Base-by-base conservation (phyloP, 2,329 filamentous ascomycete species). In the Talaromyces sp. region DNA sequence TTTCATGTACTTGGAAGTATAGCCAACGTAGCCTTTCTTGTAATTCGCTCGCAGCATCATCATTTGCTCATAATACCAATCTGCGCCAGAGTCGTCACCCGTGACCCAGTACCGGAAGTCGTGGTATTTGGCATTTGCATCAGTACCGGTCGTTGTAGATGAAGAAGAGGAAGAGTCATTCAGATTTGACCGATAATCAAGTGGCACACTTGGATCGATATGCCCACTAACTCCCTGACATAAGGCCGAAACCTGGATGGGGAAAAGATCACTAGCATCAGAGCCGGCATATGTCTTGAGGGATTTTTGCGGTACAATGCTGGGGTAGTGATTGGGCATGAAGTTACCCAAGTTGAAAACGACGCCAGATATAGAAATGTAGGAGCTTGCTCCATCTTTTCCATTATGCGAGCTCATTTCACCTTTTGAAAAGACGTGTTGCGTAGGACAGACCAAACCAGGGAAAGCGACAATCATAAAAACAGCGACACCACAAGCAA, bases 391-490 rank as follows among this genome's bases (percentile, higher is more conserved):
- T 5, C 83, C 82, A 22, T 83, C 76, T 63, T 92, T 87, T 50
- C 92, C 92, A 64, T 96, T 79, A 67, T 86, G 87, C 0, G 81
- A 75, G 0, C 86, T 81, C 49, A 99, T 77, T 75, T 99, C 94
- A 4, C 82, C 75, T 2, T 87, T 79, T 44, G 90, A 94, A 75
- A 83, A 97, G 46, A 99, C 91, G 66, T 96, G 77, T 70, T 99
- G 94, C 17, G 81, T 93, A 0, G 94, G 94, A 73, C 94, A 99
- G 66, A 99, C 91, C 58, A 97, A 76, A 61, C 81, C 77, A 1
- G 95, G 95, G 68, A 99, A 95, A 50, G 86, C 82, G 55, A 97
- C 82, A 66, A 97, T 91, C 80, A 99, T 89, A 79, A 99, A 99
- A 51, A 88, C 83, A 24, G 90, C 86, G 44, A 89, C 74, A 14